Base-by-base conservation (phyloP, 2,329 filamentous ascomycete genomes). In the Monosporascus sp. region DNA sequence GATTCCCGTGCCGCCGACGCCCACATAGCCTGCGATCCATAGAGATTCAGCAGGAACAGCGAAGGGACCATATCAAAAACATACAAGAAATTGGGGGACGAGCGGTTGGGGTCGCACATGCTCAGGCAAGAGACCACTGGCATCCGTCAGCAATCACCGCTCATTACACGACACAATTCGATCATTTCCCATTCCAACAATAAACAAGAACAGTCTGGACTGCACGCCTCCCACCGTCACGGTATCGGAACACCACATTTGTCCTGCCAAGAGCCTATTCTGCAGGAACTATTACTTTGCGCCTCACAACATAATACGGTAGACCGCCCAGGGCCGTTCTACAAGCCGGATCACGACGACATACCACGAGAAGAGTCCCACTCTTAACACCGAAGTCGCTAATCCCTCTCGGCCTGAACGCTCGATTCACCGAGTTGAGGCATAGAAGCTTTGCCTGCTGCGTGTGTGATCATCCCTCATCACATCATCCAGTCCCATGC, bases 211-310 rank as follows among this genome's bases (percentile, higher is more conserved):
- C 43, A 38, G 38, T 38, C 52, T 40, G 58, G 51, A 60, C 55
- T 52, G 58, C 31, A 45, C 50, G 54, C 51, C 31, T 53, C 52
- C 40, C 37, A 22, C 43, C 28, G 37, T 48, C 55, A 62, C 63
- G 41, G 49, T 57, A 51, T 62, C 63, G 61, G 63, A 55, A 55
- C 59, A 55, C 58, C 50, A 55, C 64, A 63, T 64, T 56, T 53
- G 37, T 46, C 54, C 59, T 65, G 64, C 57, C 48, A 52, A 56
- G 52, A 60, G 61, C 63, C 64, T 62, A 58, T 56, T 51, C 49
- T 60, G 61, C 64, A 63, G 60, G 60, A 65, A 67, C 60, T 57
- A 62, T 62, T 56, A 51, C 52, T 48, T 51, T 48, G 60, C 63
- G 52, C 57, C 52, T 60, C 57, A 37, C 48, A 35, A 56, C 53